Conservation (phyloP, 2,329 filamentous ascomycete species). For the Botrytis aclada region DNA sequence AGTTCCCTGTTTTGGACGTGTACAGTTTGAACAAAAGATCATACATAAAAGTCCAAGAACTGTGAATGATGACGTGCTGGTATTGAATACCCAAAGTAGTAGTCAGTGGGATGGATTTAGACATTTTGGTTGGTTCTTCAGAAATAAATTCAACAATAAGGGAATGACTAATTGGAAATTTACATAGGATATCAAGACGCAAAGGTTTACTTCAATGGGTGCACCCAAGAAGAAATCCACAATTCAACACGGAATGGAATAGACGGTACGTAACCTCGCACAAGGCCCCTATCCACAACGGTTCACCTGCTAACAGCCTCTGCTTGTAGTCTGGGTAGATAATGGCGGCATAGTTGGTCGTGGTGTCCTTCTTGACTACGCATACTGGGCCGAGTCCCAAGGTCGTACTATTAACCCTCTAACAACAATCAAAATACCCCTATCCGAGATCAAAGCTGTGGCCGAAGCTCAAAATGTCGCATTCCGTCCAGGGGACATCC, state of each 20-base stretch:
- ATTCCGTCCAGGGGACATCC: conserved; percentile 40
- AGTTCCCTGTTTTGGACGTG: conserved; percentile 41
- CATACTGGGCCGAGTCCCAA: conserved; percentile 53
- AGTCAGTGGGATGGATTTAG: conserved; percentile 48
- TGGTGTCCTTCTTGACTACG: conserved; percentile 52
- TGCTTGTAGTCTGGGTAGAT: conserved; percentile 39
- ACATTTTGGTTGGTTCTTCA: conserved; percentile 36
- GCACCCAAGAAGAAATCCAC: conserved; percentile 32
- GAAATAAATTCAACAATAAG: background rate
- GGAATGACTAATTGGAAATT: background rate
- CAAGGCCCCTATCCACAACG: background rate
- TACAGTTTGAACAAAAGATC: conserved; percentile 53
- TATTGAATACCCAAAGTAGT: conserved; percentile 51
- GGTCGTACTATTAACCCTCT: conserved; percentile 55
- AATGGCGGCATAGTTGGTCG: conserved; percentile 49
- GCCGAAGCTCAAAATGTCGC: conserved; percentile 38
- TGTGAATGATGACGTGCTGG: conserved; percentile 61
- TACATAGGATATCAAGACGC: conserved; percentile 35
- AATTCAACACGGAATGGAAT: conserved; percentile 30
- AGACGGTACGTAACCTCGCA: conserved; percentile 24
- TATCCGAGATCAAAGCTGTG: conserved; percentile 38
- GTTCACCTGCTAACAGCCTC: background rate
- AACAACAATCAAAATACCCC: conserved; percentile 39
- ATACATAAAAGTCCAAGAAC: conserved; percentile 49
- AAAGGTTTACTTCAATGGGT: conserved; percentile 39